Evolutionary conservation across 2,329 filamentous ascomycete genomes (phyloP).

Genomic region (Aureobasidium sp.): DNA sequence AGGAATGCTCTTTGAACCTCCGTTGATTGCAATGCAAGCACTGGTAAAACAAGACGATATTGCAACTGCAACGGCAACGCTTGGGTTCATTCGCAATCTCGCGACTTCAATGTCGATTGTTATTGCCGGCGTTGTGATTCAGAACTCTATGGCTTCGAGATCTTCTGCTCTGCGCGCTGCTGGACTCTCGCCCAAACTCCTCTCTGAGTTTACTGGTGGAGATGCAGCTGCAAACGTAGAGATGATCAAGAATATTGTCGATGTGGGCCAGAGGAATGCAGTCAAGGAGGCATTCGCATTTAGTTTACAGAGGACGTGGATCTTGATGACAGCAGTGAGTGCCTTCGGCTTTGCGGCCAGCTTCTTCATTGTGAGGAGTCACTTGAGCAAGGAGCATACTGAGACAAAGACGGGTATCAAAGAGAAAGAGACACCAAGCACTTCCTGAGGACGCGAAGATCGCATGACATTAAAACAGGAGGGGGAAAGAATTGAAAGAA

Average conservation of each 20-base stretch:
- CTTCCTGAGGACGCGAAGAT: not conserved
- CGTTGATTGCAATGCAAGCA: conserved; percentile 49
- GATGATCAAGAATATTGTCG: conserved; percentile 31
- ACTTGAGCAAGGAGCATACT: conserved; percentile 41
- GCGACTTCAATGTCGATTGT: conserved; percentile 40
- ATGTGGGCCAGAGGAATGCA: conserved; percentile 29
- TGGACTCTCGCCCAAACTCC: conserved; percentile 20
- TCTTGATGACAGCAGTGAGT: conserved; percentile 43
- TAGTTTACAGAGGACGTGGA: conserved; percentile 42
- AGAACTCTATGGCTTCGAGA: conserved; percentile 31
- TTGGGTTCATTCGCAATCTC: conserved; percentile 39
- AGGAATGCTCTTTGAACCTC: conserved; percentile 45
- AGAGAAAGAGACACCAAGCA: not conserved
- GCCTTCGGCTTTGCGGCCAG: conserved; percentile 83
- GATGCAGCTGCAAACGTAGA: conserved; percentile 40
- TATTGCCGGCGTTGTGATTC: conserved; percentile 42
- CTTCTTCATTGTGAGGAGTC: conserved; percentile 65
- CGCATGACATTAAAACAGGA: not conserved
- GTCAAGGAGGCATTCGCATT: conserved; percentile 39
- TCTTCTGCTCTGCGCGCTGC: conserved; percentile 11
- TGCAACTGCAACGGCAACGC: conserved; percentile 43
- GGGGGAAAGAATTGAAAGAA: not conserved
- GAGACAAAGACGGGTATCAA: conserved; percentile 41
- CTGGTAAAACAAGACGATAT: conserved; percentile 40
- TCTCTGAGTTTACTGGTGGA: conserved; percentile 30